phyloP scores from a whole-genome alignment of 345 rosid species.

The Clausena lansium region DNA sequence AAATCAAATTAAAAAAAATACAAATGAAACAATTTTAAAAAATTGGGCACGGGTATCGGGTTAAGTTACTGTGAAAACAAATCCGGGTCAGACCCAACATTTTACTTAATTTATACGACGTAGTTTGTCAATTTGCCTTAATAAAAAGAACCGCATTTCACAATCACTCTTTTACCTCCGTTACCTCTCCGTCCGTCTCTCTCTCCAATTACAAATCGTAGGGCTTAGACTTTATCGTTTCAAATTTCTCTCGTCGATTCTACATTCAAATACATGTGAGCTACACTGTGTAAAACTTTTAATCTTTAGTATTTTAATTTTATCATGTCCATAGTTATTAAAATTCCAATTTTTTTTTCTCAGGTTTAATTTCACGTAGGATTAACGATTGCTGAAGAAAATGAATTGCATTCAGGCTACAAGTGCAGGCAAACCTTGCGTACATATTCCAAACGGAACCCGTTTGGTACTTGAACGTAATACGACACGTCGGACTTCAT shows the following conservation, averaged over 20 bases:
- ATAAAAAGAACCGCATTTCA: background rate
- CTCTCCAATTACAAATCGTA: background rate
- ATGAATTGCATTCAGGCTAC: constrained; percentile 4
- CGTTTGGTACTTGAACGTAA: background rate
- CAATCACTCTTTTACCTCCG: background rate
- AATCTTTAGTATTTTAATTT: background rate
- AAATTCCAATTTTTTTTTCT: background rate
- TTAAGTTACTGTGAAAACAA: background rate
- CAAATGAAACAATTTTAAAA: background rate
- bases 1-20: too few species aligned
- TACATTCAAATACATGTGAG: background rate
- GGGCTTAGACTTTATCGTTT: background rate
- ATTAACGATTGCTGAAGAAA: background rate
- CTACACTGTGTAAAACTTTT: background rate
- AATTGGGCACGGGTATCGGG: background rate
- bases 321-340: too few species aligned
- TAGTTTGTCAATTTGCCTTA: background rate
- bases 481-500: background rate
- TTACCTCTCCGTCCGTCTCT: background rate
- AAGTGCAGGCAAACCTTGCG: background rate
- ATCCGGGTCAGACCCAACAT: background rate
- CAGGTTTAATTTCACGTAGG: background rate
- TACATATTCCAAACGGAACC: background rate
- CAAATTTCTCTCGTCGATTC: background rate
- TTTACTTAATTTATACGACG: background rate